These are phyloP conservation scores for Salisapilia sapeloensis DNA, from an alignment of 352 stramenopile genomes.

Conservation along the genomic window DNA sequence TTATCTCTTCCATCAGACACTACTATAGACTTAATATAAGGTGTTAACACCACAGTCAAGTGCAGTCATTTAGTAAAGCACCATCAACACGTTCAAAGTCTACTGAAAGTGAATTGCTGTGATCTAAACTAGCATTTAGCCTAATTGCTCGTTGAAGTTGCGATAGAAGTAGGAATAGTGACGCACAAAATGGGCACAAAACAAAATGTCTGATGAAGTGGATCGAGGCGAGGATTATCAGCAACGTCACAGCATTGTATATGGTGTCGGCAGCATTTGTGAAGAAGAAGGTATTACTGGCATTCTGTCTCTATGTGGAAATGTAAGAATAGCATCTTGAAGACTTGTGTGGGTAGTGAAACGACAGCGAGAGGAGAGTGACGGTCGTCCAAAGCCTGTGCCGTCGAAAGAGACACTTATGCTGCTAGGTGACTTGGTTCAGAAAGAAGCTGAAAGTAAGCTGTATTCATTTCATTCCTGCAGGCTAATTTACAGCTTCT, in stretches of 20 bases:
- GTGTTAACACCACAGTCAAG: too few relatives aligned
- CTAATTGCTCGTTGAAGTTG: too few relatives aligned
- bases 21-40: too few relatives aligned
- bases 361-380: conserved; percentile 28
- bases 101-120: too few relatives aligned
- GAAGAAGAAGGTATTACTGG: conserved; percentile 23
- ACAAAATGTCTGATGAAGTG: too few relatives aligned
- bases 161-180: too few relatives aligned
- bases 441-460: conserved; percentile 43
- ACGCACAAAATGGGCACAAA: too few relatives aligned
- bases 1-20: too few relatives aligned
- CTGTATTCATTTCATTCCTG: background rate
- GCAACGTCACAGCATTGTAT: conserved; percentile 48
- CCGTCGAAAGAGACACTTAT: conserved; percentile 50
- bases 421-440: conserved; percentile 39
- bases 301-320: background rate
- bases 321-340: background rate
- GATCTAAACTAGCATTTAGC: too few relatives aligned
- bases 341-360: conserved; percentile 9
- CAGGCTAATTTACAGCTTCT: background rate
- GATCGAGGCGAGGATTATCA: too few relatives aligned
- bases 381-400: conserved; percentile 13
- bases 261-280: conserved; percentile 51
- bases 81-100: too few relatives aligned
- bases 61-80: too few relatives aligned